Evolutionary conservation across 176 grass and related monocot genomes (phyloP).

Genomic region (Bonia amplexicaulis): DNA sequence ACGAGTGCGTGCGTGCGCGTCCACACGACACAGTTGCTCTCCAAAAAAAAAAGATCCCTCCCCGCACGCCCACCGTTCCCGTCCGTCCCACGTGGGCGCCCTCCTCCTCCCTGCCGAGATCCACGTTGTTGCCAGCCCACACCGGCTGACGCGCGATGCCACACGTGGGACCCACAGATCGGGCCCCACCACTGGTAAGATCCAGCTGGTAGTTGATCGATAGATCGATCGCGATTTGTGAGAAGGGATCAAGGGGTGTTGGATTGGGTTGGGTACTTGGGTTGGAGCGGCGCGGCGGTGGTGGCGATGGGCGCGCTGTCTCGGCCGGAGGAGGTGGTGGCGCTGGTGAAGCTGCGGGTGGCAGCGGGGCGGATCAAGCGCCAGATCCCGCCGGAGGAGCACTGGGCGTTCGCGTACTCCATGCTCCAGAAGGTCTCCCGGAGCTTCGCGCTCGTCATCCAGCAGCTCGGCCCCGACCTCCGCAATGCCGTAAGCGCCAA

Average conservation of each 20-base stretch:
- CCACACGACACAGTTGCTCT: too few relatives aligned
- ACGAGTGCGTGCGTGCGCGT: too few relatives aligned
- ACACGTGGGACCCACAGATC: not conserved
- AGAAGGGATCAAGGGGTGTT: not conserved
- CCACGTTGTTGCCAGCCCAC: not conserved
- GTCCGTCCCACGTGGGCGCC: not conserved
- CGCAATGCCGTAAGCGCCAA: slow-evolving; percentile 68
- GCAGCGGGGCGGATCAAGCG: slow-evolving; percentile 66
- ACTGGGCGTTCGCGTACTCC: slow-evolving; percentile 96
- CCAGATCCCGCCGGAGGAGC: slow-evolving; percentile 84
- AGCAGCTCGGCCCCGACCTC: slow-evolving; percentile 80
- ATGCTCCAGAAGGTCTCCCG: slow-evolving; percentile 97
- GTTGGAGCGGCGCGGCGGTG: not conserved
- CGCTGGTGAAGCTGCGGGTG: slow-evolving; percentile 76
- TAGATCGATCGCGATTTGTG: not conserved
- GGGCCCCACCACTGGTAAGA: not conserved
- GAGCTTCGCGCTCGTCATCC: slow-evolving; percentile 96
- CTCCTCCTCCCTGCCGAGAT: not conserved
- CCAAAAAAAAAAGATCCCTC: not conserved
- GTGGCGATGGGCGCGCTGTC: slow-evolving; percentile 34
- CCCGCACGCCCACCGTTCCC: not conserved
- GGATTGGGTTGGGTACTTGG: too few relatives aligned
- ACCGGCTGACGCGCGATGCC: not conserved
- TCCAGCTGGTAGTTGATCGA: not conserved
- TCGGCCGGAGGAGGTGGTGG: slow-evolving; percentile 68